A percentile compares a stretch with the other conserved stretches of the same genome.
These are phyloP conservation scores for Acanthamoeba triangularis DNA, from an alignment of 208 protist genomes.

Conservation along the genomic window DNA sequence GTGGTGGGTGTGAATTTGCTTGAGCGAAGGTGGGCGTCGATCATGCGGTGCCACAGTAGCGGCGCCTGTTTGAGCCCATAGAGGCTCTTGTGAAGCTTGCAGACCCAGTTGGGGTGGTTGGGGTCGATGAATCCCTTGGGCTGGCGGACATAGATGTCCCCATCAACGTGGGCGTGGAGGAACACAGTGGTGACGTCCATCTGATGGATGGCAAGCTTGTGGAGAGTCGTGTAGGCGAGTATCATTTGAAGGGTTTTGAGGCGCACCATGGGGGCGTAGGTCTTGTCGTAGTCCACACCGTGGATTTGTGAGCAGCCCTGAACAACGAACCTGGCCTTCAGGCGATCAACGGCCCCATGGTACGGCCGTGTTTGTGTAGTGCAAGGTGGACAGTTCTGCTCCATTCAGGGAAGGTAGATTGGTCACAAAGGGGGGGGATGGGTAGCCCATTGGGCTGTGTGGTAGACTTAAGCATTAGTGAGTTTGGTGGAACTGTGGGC, in stretches of 20 bases:
- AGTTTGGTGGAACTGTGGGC: too few species aligned
- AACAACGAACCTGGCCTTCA: too few species aligned
- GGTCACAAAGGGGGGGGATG: too few species aligned
- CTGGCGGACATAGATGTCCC: conserved; percentile 6
- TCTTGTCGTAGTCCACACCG: too few species aligned
- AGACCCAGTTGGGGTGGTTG: not conserved
- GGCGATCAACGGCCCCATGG: too few species aligned
- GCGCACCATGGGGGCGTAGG: too few species aligned
- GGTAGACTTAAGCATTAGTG: too few species aligned
- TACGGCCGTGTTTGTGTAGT: too few species aligned
- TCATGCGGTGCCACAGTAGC: not conserved
- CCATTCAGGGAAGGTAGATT: too few species aligned
- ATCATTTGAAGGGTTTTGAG: not conserved
- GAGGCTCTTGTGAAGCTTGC: not conserved
- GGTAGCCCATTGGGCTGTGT: too few species aligned
- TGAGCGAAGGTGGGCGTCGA: not conserved
- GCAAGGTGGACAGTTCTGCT: too few species aligned
- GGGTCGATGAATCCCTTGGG: not conserved
- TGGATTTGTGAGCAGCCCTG: too few species aligned
- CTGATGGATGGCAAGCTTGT: not conserved
- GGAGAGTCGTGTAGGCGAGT: not conserved
- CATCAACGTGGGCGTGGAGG: not conserved
- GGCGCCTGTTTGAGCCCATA: conserved; percentile 49
- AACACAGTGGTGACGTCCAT: conserved; percentile 4
- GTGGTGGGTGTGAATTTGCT: not conserved